Evolutionary conservation across 345 rosid species (phyloP).

Genomic region (Populus nigra): DNA sequence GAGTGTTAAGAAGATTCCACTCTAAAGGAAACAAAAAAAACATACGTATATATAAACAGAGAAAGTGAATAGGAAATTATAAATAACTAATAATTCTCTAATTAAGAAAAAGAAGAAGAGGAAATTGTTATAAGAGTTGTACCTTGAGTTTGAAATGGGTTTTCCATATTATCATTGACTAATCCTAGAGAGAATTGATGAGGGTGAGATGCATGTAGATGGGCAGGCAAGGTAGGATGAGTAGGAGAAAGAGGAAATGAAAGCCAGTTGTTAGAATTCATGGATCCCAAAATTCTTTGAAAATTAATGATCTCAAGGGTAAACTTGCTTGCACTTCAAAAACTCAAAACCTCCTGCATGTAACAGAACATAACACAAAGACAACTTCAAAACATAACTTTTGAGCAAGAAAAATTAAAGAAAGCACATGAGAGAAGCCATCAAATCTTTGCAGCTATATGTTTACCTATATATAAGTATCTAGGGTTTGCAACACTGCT

Average conservation of each 20-base stretch:
- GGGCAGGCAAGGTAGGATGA: constrained; percentile 63
- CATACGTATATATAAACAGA: background rate
- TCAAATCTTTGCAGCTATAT: background rate
- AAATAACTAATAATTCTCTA: background rate
- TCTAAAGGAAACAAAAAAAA: constrained; percentile 30
- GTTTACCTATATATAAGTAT: constrained; percentile 3
- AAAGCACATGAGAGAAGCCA: background rate
- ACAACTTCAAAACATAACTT: constrained; percentile 1
- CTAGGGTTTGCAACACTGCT: constrained; percentile 7
- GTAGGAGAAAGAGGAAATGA: constrained; percentile 90
- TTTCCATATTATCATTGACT: constrained; percentile 65
- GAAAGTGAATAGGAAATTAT: background rate
- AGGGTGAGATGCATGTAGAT: constrained; percentile 65
- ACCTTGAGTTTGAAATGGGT: constrained; percentile 92
- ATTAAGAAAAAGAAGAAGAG: background rate
- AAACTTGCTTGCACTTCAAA: constrained; percentile 7
- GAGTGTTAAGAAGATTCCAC: constrained; percentile 71
- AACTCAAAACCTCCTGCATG: constrained; percentile 20
- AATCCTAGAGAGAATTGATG: constrained; percentile 82
- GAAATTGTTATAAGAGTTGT: background rate
- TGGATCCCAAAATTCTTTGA: constrained; percentile 32
- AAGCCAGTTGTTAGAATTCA: constrained; percentile 99
- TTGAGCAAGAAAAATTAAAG: background rate
- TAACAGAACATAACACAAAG: constrained; percentile 2
- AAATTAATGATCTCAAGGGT: background rate